Conservation (phyloP, 2,329 filamentous ascomycete genomes). For the Corinectria fuckeliana region DNA sequence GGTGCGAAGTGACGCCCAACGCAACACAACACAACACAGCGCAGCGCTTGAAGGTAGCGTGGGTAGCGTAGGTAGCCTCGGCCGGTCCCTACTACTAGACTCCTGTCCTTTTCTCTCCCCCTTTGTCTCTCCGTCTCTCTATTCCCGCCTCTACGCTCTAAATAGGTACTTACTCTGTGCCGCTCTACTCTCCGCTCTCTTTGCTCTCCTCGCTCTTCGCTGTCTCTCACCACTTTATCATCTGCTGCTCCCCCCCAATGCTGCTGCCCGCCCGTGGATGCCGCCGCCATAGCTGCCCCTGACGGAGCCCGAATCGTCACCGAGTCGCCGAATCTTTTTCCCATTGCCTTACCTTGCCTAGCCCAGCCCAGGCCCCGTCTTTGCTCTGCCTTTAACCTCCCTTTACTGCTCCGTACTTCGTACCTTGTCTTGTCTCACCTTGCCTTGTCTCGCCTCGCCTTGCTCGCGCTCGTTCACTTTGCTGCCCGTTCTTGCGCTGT, state of each 20-base stretch:
- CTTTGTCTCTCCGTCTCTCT: background rate
- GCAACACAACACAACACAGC: slow-evolving; percentile 18
- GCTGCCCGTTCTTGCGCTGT: slow-evolving; percentile 9
- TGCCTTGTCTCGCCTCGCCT: slow-evolving; percentile 14
- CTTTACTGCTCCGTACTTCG: too few relatives aligned
- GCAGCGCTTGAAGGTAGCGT: slow-evolving; percentile 13
- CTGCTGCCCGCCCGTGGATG: slow-evolving; percentile 16
- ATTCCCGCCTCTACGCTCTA: background rate
- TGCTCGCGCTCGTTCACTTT: slow-evolving; percentile 7
- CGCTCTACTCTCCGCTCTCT: background rate
- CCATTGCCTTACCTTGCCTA: slow-evolving; percentile 12
- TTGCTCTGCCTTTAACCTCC: background rate
- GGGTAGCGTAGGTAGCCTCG: slow-evolving; percentile 15
- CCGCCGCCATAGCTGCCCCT: slow-evolving; percentile 15
- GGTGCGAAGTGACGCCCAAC: slow-evolving; percentile 27
- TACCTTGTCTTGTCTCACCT: background rate
- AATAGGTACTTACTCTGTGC: too few relatives aligned
- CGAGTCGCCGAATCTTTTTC: slow-evolving; percentile 31
- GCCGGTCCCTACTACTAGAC: slow-evolving; percentile 21
- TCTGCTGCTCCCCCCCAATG: slow-evolving; percentile 8
- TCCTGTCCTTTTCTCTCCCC: slow-evolving; percentile 8
- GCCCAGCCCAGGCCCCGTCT: background rate
- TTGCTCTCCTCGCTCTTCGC: slow-evolving; percentile 3
- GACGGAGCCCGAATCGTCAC: slow-evolving; percentile 25
- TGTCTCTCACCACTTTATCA: background rate